phyloP scores from a whole-genome alignment of 345 rosid species.

The Syzygium oleosum region DNA sequence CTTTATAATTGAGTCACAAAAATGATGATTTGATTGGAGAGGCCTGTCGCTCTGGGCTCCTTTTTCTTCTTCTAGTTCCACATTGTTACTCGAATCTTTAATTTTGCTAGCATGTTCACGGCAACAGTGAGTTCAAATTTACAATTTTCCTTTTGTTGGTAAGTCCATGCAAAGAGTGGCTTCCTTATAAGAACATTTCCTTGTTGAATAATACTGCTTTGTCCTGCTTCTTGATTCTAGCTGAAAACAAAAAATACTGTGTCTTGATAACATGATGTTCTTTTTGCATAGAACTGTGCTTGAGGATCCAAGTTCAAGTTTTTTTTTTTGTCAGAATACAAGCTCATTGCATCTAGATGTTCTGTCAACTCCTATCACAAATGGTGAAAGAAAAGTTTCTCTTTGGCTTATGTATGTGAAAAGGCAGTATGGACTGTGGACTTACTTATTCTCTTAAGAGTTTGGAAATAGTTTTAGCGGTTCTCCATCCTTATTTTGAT shows the following conservation, averaged over 20 bases:
- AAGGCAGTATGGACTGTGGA: not conserved
- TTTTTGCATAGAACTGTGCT: not conserved
- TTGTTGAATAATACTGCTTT: not conserved
- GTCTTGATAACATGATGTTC: not conserved
- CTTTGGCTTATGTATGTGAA: not conserved
- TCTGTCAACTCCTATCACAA: not conserved
- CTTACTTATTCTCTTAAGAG: not conserved
- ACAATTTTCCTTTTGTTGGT: not conserved
- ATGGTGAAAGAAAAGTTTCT: not conserved
- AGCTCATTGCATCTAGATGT: not conserved
- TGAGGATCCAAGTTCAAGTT: not conserved
- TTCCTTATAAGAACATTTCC: not conserved
- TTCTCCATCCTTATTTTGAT: not conserved
- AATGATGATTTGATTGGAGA: not conserved
- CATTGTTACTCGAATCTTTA: not conserved
- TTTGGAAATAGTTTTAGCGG: not conserved
- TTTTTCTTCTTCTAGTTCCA: not conserved
- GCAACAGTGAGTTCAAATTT: not conserved
- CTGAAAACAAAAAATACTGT: not conserved
- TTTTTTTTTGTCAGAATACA: not conserved
- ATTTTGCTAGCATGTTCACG: not conserved
- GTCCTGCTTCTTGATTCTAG: not conserved
- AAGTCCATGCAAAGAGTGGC: not conserved
- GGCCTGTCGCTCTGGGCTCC: not conserved
- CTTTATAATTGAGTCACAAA: not conserved